phyloP scores from a whole-genome alignment of 108 stramenopile genomes.

The Aureococcus anophagefferens region DNA sequence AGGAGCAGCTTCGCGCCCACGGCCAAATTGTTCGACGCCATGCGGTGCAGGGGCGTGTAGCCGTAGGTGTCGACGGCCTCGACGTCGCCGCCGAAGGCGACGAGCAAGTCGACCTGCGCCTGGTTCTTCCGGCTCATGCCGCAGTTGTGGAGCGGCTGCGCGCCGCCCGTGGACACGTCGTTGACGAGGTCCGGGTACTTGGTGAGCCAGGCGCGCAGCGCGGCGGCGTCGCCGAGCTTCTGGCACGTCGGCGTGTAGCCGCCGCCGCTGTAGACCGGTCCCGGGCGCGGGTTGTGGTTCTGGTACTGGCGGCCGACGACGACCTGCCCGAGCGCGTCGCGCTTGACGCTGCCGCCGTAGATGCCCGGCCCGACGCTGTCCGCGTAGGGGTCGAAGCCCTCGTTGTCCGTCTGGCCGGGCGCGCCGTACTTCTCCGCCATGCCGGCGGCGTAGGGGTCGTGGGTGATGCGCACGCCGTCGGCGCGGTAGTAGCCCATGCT shows the following conservation, averaged over 20 bases:
- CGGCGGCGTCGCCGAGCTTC: too few species aligned
- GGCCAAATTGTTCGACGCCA: constrained; percentile 70
- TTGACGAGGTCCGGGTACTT: constrained; percentile 8
- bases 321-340: constrained; percentile 16
- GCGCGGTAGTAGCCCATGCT: constrained; percentile 29
- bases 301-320: constrained; percentile 12
- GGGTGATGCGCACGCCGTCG: constrained; percentile 59
- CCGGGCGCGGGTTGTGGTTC: constrained; percentile 64
- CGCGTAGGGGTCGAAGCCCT: constrained; percentile 68
- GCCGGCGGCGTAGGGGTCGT: constrained; percentile 60
- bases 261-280: constrained; percentile 63
- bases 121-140: constrained; percentile 57
- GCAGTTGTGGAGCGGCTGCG: constrained; percentile 66
- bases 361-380: constrained; percentile 71
- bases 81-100: constrained; percentile 55
- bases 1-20: constrained; percentile 49
- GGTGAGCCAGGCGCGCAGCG: too few species aligned
- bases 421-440: constrained; percentile 67
- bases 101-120: constrained; percentile 40
- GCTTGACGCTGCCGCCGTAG: constrained; percentile 62
- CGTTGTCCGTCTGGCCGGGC: constrained; percentile 45
- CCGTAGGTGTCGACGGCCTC: constrained; percentile 63
- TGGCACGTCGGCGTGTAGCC: constrained; percentile 52
- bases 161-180: constrained; percentile 67
- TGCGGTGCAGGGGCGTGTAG: constrained; percentile 65